phyloP scores from a whole-genome alignment of 768 basidiomycete species.

The Exidia glandulosa region DNA sequence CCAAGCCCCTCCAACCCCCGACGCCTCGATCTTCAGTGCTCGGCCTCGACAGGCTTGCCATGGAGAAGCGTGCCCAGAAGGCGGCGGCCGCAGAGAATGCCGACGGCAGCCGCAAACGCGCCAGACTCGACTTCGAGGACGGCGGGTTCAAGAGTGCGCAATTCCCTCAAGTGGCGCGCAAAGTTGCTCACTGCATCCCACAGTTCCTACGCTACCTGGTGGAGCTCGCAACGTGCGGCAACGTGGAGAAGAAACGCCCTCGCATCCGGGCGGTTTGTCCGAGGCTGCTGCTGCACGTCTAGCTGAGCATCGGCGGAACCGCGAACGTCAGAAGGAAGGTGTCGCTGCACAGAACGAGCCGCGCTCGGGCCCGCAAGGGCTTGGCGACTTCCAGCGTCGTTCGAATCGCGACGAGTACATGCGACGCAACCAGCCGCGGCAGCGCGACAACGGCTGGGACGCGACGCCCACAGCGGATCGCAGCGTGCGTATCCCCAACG shows the following conservation, averaged over 20 bases:
- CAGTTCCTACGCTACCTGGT: slow-evolving; percentile 72
- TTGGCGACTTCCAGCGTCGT: slow-evolving; percentile 90
- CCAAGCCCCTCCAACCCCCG: slow-evolving; percentile 60
- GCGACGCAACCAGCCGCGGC: slow-evolving; percentile 26
- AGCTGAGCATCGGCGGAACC: slow-evolving; percentile 63
- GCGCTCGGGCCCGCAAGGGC: slow-evolving; percentile 47
- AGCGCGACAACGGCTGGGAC: slow-evolving; percentile 38
- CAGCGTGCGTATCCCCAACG: slow-evolving; percentile 82
- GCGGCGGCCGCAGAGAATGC: slow-evolving; percentile 35
- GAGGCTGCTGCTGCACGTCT: slow-evolving; percentile 57
- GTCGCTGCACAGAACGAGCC: slow-evolving; percentile 48
- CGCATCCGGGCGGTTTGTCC: slow-evolving; percentile 82
- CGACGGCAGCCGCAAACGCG: slow-evolving; percentile 53
- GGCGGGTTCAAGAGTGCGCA: slow-evolving; percentile 83
- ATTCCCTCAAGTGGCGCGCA: not conserved
- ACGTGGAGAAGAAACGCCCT: slow-evolving; percentile 83
- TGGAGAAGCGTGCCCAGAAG: slow-evolving; percentile 58
- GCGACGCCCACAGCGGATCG: slow-evolving; percentile 52
- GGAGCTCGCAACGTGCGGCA: slow-evolving; percentile 58
- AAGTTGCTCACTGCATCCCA: not conserved
- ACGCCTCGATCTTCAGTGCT: slow-evolving; percentile 72
- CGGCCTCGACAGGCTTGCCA: slow-evolving; percentile 80
- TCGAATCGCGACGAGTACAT: slow-evolving; percentile 61
- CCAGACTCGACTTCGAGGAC: slow-evolving; percentile 46
- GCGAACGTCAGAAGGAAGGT: slow-evolving; percentile 70